Percentiles rank a stretch among this genome's conserved stretches.
These are phyloP conservation scores for Cymbopogon citratus DNA, from an alignment of 176 grass and related monocot genomes.

Conservation along the genomic window DNA sequence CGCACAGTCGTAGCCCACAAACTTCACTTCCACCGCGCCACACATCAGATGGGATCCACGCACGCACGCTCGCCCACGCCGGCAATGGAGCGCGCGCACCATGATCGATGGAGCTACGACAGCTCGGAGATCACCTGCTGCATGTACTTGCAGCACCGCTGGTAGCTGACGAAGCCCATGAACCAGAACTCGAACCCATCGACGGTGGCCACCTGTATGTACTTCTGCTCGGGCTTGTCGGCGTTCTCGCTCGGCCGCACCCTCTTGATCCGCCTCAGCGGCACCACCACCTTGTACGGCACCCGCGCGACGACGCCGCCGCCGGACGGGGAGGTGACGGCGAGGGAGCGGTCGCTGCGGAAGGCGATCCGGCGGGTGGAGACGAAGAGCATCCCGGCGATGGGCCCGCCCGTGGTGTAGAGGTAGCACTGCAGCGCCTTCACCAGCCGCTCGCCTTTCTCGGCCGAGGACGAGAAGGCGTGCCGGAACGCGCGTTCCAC, in stretches of 20 bases:
- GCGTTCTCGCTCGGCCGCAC: slow-evolving; percentile 49
- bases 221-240: slow-evolving; percentile 63
- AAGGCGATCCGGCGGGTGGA: slow-evolving; percentile 73
- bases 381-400: slow-evolving; percentile 74
- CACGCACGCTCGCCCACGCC: too few species aligned
- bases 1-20: not conserved
- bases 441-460: slow-evolving; percentile 60
- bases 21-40: too few species aligned
- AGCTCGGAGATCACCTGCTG: slow-evolving; percentile 46
- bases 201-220: slow-evolving; percentile 57
- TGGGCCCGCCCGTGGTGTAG: slow-evolving; percentile 72
- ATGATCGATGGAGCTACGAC: too few species aligned
- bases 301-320: slow-evolving; percentile 34
- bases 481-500: slow-evolving; percentile 70
- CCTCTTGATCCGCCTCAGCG: slow-evolving; percentile 41
- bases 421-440: slow-evolving; percentile 80
- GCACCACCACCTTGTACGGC: slow-evolving; percentile 69
- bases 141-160: slow-evolving; percentile 59
- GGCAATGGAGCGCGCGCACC: too few species aligned
- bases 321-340: slow-evolving; percentile 41
- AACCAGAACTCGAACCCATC: slow-evolving; percentile 95
- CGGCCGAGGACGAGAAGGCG: slow-evolving; percentile 57
- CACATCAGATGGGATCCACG: too few species aligned
- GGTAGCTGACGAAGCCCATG: slow-evolving; percentile 66
- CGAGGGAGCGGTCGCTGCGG: slow-evolving; percentile 62